Conservation (phyloP, 148 eudicot genomes). For the Silene conica region DNA sequence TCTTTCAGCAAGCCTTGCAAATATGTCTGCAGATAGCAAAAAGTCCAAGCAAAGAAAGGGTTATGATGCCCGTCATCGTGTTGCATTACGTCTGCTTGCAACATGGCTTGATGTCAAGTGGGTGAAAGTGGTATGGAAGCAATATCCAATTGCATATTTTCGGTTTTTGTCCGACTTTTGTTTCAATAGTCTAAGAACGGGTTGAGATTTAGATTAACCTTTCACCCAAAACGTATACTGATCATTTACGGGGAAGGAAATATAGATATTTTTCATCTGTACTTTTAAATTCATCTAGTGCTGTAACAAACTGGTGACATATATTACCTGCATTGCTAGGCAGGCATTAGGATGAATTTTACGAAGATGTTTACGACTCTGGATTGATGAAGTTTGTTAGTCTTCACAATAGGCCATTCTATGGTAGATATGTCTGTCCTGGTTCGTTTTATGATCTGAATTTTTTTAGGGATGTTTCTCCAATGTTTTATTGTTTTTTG, state of each 20-base stretch:
- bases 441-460: not conserved
- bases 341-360: not conserved
- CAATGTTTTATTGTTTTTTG: not conserved
- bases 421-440: not conserved
- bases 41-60: conserved; percentile 50
- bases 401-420: not conserved
- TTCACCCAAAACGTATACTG: not conserved
- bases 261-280: not conserved
- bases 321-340: conserved; percentile 6
- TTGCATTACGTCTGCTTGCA: conserved; percentile 78
- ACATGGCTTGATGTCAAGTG: conserved; percentile 87
- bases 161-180: not conserved
- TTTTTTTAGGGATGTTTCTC: not conserved
- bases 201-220: not conserved
- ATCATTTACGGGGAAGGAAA: not conserved
- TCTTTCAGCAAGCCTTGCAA: conserved; percentile 86
- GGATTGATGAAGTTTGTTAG: not conserved
- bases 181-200: not conserved
- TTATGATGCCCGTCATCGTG: conserved; percentile 93
- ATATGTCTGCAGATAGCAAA: conserved; percentile 49
- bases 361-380: not conserved
- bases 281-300: not conserved
- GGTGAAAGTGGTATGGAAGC: conserved; percentile 62
- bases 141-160: not conserved
- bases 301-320: conserved; percentile 3